Evolutionary conservation across 495 filamentous ascomycete species (phyloP).

Genomic region (Penicillium odoratum): DNA sequence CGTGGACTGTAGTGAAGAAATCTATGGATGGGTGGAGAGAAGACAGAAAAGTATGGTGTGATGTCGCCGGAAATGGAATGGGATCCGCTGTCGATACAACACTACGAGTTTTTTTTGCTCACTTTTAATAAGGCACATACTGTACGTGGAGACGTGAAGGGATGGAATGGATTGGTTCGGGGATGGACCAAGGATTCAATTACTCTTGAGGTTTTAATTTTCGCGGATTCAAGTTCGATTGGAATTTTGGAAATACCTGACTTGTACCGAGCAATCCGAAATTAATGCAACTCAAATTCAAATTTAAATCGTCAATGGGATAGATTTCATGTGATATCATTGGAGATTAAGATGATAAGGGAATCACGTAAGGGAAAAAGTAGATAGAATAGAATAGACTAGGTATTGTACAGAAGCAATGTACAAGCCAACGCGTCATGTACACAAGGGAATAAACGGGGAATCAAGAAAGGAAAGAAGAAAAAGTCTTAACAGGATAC

Average conservation of each 20-base stretch:
- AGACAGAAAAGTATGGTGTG: neutral
- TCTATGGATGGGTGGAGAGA: constrained; percentile 3
- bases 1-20: constrained; percentile 5
- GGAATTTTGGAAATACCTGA: neutral
- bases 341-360: neutral
- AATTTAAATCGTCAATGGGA: no score
- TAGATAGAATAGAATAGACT: neutral
- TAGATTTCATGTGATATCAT: neutral
- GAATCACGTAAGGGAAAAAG: neutral
- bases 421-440: constrained; percentile 26
- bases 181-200: neutral
- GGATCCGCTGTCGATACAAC: neutral
- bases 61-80: constrained; percentile 1
- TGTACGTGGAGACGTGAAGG: neutral
- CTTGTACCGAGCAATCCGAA: neutral
- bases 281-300: neutral
- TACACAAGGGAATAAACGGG: constrained; percentile 15
- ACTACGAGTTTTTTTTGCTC: no score
- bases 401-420: constrained; percentile 30
- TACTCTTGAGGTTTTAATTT: no score
- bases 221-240: neutral
- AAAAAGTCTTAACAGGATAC: constrained; percentile 28
- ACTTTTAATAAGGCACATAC: neutral
- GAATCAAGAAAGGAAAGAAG: constrained; percentile 17
- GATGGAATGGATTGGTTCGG: neutral